Evolutionary conservation across 2,329 filamentous ascomycete genomes (phyloP), one percentile per base, ranked within the genome.

Genomic region (Sporothrix protearum): DNA sequence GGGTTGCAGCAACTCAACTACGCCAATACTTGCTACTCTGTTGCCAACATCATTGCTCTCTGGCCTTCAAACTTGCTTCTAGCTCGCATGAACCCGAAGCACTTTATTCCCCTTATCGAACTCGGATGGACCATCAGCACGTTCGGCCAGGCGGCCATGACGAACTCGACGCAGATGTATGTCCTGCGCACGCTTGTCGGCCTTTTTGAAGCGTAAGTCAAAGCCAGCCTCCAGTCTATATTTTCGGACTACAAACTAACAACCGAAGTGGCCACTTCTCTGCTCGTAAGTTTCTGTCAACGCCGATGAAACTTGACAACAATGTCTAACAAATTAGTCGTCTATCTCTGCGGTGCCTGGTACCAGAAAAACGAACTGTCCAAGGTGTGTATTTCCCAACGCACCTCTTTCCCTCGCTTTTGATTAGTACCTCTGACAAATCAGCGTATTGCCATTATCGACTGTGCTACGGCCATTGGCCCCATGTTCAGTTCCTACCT

Each of bases 401-500:
- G 1, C 12, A n/a, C 30, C 33, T 10, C 19, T 19, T 33, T 57
- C 25, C 33, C 16, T 19, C 3, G 19, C 9, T 28, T 25, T 36
- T 53, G 9, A 53, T n/a, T n/a, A 10, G 10, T n/a, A 8, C n/a
- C 7, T 47, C 51, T 47, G 25, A 57, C 49, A 19, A 49, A 49
- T 2, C 33, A 73, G 71, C 67, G 73, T 6, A 63, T 74, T 10
- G 73, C 68, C 33, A 74, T 74, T 30, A 49, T 73, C 42, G 63
- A 74, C 51, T 45, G 25, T 10, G 71, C 73, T 7, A 55, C 73
- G 3, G 53, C 55, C 5, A 73, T 78, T 0, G 79, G 77, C 0
- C 77, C 77, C 14, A 76, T 76, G 72, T 75, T 76, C 25, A 73
- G 74, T 22, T 76, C 78, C 0, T 80, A 81, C 33, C 75, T 81